Evolutionary conservation across 257 asterid genomes (phyloP), one percentile per base, ranked within the genome.

Genomic region (Jasminum sambac): DNA sequence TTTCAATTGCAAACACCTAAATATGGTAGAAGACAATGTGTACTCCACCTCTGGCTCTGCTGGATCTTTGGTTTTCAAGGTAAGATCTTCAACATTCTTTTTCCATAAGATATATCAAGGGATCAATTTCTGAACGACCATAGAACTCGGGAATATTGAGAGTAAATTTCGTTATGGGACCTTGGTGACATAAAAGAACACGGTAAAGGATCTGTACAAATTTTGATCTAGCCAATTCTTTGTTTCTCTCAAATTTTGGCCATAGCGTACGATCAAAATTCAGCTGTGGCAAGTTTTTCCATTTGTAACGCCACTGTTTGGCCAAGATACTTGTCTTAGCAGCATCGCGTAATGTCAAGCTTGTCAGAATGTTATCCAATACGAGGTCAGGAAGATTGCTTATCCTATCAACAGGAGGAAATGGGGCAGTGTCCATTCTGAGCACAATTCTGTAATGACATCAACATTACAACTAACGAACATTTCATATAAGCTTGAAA

Each of bases 281-380:
- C n/a, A 72, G 41, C 8, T 50, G 40, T 12, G 25, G 65, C 38
- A 72, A 8, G 2, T 48, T 21, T 16, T n/a, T 8, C 76, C 66
- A 72, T 5, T 0, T 37, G 52, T 72, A 72, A 41, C 64, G 23
- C 76, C 76, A 72, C 13, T 72, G 38, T 19, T 38, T 72, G 5
- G 71, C 46, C 19, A 72, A 55, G 26, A 72, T 25, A 23, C 71
- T 64, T 1, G 76, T 72, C 64, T 52, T 72, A n/a, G 44, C 59
- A n/a, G n/a, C n/a, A n/a, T n/a, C n/a, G n/a, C n/a, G n/a, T n/a
- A n/a, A n/a, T n/a, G n/a, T n/a, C n/a, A 71, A 71, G n/a, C 63
- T 11, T 0, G 11, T 30, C 8, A 72, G 37, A 19, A 63, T 72
- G 62, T 0, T 39, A 13, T 61, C 37, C 12, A 30, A 44, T 44